Conservation (phyloP, 441 rosid species). For the Corymbia citriodora region DNA sequence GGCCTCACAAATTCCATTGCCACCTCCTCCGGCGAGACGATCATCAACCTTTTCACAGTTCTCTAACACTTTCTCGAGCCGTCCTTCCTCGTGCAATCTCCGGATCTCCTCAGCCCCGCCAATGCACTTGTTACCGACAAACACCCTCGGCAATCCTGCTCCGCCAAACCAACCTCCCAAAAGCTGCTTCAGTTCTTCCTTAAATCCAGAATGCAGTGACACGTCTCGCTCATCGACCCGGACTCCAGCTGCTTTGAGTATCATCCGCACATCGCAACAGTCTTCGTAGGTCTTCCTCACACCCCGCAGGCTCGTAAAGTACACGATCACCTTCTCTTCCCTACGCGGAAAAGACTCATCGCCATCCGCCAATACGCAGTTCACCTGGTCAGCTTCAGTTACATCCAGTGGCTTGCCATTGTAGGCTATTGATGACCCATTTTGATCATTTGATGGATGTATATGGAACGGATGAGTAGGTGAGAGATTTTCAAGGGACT, state of each 20-base stretch:
- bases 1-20: slow-evolving; percentile 48
- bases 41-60: slow-evolving; percentile 43
- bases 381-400: slow-evolving; percentile 10
- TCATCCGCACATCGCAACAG: slow-evolving; percentile 46
- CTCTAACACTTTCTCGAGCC: slow-evolving; percentile 54
- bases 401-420: not conserved
- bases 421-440: not conserved
- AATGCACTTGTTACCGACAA: slow-evolving; percentile 59
- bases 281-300: slow-evolving; percentile 82
- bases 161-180: slow-evolving; percentile 32
- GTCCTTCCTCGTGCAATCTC: slow-evolving; percentile 73
- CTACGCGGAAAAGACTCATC: not conserved
- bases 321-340: slow-evolving; percentile 49
- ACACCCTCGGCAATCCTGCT: slow-evolving; percentile 64
- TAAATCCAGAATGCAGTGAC: slow-evolving; percentile 76
- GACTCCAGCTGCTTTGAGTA: slow-evolving; percentile 55
- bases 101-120: slow-evolving; percentile 85
- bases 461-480: slow-evolving; percentile 41
- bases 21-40: not conserved
- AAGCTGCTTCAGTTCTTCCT: slow-evolving; percentile 60
- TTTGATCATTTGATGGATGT: slow-evolving; percentile 9
- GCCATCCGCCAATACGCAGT: slow-evolving; percentile 2
- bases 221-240: slow-evolving; percentile 70
- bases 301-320: slow-evolving; percentile 81
- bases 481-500: slow-evolving; percentile 43